Evolutionary conservation across 2,329 filamentous ascomycete species (phyloP).

Genomic region (Geosmithia flava): DNA sequence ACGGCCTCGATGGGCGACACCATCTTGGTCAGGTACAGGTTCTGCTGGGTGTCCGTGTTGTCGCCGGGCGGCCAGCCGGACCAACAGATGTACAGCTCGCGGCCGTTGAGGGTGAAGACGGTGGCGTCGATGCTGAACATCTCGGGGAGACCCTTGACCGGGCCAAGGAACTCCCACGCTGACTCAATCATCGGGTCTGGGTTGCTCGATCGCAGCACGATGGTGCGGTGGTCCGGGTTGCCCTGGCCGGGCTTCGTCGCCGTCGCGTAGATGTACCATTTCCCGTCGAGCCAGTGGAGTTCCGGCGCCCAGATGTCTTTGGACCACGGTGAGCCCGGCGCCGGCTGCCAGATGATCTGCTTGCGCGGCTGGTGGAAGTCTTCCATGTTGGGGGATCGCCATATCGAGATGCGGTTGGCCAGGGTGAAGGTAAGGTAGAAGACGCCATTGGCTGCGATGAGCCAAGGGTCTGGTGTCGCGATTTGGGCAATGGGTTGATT

Average conservation of each 20-base stretch:
- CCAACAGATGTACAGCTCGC: slow-evolving; percentile 7
- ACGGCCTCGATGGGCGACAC: slow-evolving; percentile 2
- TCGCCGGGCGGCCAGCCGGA: slow-evolving; percentile 6
- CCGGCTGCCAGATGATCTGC: slow-evolving; percentile 11
- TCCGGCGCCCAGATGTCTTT: slow-evolving; percentile 11
- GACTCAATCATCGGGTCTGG: slow-evolving; percentile 4
- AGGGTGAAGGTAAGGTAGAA: slow-evolving; percentile 19
- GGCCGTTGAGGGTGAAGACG: slow-evolving; percentile 6
- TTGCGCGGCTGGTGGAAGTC: slow-evolving; percentile 13
- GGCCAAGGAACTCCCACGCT: slow-evolving; percentile 5
- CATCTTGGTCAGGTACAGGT: slow-evolving; percentile 5
- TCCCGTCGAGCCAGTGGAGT: slow-evolving; percentile 8
- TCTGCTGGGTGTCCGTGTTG: slow-evolving; percentile 5
- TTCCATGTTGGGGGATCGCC: slow-evolving; percentile 15
- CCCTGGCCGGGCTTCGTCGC: slow-evolving; percentile 1
- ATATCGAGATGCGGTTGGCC: slow-evolving; percentile 21
- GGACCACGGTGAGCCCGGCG: slow-evolving; percentile 7
- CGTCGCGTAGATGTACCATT: slow-evolving; percentile 10
- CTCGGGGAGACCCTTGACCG: slow-evolving; percentile 6
- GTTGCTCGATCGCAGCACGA: slow-evolving; percentile 3
- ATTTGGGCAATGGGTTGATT: slow-evolving; percentile 12
- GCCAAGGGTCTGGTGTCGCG: slow-evolving; percentile 18
- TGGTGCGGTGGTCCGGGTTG: slow-evolving; percentile 2
- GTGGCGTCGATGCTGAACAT: slow-evolving; percentile 7
- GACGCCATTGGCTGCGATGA: slow-evolving; percentile 10